Evolutionary conservation across 768 basidiomycete genomes (phyloP).

Genomic region (Cystofilobasidium macerans): DNA sequence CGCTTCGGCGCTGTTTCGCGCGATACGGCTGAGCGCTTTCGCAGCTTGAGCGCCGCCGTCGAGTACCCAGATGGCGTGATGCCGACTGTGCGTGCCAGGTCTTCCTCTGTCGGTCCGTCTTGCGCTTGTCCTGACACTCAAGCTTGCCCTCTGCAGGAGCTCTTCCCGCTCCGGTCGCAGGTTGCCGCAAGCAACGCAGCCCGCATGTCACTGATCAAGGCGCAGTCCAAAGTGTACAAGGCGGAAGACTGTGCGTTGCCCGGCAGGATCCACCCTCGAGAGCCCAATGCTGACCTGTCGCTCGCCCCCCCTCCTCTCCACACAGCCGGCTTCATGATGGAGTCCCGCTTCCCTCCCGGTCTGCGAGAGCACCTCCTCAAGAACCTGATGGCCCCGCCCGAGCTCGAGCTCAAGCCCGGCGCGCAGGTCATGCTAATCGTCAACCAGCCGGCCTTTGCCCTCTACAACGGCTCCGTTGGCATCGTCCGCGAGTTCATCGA

Average conservation of each 20-base stretch:
- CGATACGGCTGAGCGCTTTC: slow-evolving; percentile 63
- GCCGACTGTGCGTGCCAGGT: slow-evolving; percentile 64
- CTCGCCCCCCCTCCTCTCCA: slow-evolving; percentile 45
- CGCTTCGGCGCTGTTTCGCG: slow-evolving; percentile 64
- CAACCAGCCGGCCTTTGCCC: slow-evolving; percentile 64
- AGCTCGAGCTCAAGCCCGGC: slow-evolving; percentile 56
- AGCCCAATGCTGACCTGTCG: not conserved
- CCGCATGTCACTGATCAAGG: not conserved
- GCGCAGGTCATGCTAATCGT: slow-evolving; percentile 96
- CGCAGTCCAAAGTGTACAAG: not conserved
- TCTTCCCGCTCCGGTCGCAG: slow-evolving; percentile 82
- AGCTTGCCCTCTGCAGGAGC: slow-evolving; percentile 38
- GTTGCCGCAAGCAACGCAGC: slow-evolving; percentile 52
- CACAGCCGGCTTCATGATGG: not conserved
- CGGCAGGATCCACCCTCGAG: not conserved
- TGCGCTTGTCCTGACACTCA: not conserved
- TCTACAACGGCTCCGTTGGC: slow-evolving; percentile 93
- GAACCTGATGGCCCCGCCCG: slow-evolving; percentile 75
- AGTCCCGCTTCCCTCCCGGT: slow-evolving; percentile 23
- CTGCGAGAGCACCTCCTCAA: slow-evolving; percentile 66
- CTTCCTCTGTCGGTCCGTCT: not conserved
- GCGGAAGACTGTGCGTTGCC: not conserved
- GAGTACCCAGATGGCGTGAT: slow-evolving; percentile 67
- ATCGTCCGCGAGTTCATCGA: slow-evolving; percentile 58
- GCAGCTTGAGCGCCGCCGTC: slow-evolving; percentile 53